A percentile compares a stretch with the other conserved stretches of the same genome.
Conservation (phyloP, 2,329 filamentous ascomycete genomes). For the Curvularia lunata region DNA sequence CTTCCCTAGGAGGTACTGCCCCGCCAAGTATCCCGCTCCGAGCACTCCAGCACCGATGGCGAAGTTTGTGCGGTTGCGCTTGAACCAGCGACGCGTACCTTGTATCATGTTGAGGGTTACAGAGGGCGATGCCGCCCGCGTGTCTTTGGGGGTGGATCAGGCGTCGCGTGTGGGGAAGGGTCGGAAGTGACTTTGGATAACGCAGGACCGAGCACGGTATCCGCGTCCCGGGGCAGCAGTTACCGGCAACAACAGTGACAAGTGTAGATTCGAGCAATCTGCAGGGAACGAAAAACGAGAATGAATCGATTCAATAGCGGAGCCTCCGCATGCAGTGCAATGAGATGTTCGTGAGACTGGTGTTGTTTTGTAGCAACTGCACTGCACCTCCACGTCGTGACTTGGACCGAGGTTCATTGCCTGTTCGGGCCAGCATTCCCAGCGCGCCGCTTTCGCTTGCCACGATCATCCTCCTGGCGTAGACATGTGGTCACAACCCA, state of each 20-base stretch:
- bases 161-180: slow-evolving; percentile 24
- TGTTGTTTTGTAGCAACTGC: slow-evolving; percentile 6
- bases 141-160: slow-evolving; percentile 14
- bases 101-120: slow-evolving; percentile 60
- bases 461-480: not conserved
- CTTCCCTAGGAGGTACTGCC: slow-evolving; percentile 90
- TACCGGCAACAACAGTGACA: not conserved
- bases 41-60: slow-evolving; percentile 86
- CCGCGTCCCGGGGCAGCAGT: not conserved
- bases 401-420: slow-evolving; percentile 27
- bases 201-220: not conserved
- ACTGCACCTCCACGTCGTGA: slow-evolving; percentile 8
- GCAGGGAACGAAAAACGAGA: not conserved
- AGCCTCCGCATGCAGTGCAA: not conserved
- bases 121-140: slow-evolving; percentile 8
- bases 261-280: not conserved
- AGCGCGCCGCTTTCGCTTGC: slow-evolving; percentile 6
- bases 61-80: slow-evolving; percentile 87
- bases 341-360: slow-evolving; percentile 19
- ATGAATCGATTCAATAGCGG: not conserved
- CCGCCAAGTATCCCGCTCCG: slow-evolving; percentile 88
- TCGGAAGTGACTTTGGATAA: not conserved
- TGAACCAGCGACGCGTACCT: slow-evolving; percentile 87
- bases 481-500: not conserved
- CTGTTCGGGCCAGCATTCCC: slow-evolving; percentile 19